Evolutionary conservation across 192 early-diverging fungal genomes (phyloP).

Genomic region (Polychytrium aggregatum): DNA sequence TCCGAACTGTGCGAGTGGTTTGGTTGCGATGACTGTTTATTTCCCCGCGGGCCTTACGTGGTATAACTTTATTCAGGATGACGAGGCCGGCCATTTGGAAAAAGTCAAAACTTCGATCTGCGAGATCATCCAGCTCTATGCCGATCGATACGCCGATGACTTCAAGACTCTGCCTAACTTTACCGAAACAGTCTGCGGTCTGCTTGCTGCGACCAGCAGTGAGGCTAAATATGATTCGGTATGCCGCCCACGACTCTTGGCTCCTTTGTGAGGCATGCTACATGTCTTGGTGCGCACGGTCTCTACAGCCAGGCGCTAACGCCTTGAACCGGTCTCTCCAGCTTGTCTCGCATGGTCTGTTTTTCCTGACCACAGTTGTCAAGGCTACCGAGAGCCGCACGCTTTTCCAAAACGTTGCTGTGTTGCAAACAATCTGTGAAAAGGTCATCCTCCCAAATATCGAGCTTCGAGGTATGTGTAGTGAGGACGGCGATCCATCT

Average conservation of each 20-base stretch:
- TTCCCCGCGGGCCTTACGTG: neutral
- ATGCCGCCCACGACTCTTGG: too few species aligned
- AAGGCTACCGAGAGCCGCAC: conserved; percentile 55
- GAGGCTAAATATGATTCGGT: conserved; percentile 74
- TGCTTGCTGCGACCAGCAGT: conserved; percentile 63
- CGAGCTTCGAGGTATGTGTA: conserved; percentile 50
- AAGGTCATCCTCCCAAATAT: conserved; percentile 90
- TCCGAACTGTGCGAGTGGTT: too few species aligned
- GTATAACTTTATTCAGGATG: conserved; percentile 44
- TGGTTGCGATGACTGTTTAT: neutral
- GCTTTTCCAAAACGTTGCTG: conserved; percentile 63
- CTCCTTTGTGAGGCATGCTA: too few species aligned
- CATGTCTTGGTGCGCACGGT: too few species aligned
- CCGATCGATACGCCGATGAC: conserved; percentile 81
- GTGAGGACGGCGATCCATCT: neutral
- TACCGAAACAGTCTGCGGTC: conserved; percentile 75
- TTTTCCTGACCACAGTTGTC: conserved; percentile 80
- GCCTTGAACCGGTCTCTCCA: conserved; percentile 11
- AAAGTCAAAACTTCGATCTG: conserved; percentile 89
- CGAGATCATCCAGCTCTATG: conserved; percentile 84
- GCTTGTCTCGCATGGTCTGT: conserved; percentile 83
- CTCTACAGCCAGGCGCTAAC: too few species aligned
- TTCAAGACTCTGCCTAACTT: conserved; percentile 72
- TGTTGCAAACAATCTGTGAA: conserved; percentile 74
- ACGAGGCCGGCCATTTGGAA: conserved; percentile 70